Conservation (phyloP, 2,329 filamentous ascomycete genomes). For the Plectosphaerella plurivora region DNA sequence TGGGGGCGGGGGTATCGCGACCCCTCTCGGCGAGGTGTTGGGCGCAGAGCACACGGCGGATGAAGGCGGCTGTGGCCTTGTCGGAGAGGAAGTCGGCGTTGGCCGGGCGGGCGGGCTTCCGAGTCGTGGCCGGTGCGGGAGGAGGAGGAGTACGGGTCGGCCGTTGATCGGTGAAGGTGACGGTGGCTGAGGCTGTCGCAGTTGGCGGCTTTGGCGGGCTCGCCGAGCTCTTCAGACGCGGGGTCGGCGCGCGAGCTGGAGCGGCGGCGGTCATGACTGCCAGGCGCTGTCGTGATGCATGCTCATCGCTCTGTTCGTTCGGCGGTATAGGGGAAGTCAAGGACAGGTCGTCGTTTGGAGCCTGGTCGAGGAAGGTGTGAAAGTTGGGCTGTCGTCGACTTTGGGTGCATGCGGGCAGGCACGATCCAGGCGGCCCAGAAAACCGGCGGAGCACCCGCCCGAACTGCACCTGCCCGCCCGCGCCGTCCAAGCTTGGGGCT, state of each 20-base stretch:
- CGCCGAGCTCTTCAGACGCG: slow-evolving; percentile 13
- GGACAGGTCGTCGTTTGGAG: neutral
- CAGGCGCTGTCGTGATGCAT: neutral
- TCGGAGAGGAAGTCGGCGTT: slow-evolving; percentile 60
- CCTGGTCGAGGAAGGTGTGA: too few relatives aligned
- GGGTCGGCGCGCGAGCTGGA: slow-evolving; percentile 14
- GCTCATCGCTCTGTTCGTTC: too few relatives aligned
- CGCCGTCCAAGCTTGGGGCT: slow-evolving; percentile 4
- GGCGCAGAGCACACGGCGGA: slow-evolving; percentile 80
- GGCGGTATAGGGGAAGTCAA: too few relatives aligned
- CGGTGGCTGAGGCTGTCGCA: slow-evolving; percentile 3
- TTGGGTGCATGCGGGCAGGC: slow-evolving; percentile 10
- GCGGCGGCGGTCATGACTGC: slow-evolving; percentile 15
- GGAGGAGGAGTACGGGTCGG: slow-evolving; percentile 14
- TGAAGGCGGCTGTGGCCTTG: slow-evolving; percentile 72
- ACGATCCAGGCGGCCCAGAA: too few relatives aligned
- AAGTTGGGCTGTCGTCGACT: slow-evolving; percentile 11
- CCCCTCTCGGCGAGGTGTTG: slow-evolving; percentile 59
- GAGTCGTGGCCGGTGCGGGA: slow-evolving; percentile 14
- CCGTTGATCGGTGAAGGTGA: slow-evolving; percentile 11
- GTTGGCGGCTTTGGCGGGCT: slow-evolving; percentile 5
- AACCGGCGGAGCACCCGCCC: neutral
- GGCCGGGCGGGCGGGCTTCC: slow-evolving; percentile 21
- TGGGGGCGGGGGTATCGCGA: slow-evolving; percentile 47
- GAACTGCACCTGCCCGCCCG: slow-evolving; percentile 14